Conservation (phyloP, 306 rosid genomes). For the Prunus armeniaca region DNA sequence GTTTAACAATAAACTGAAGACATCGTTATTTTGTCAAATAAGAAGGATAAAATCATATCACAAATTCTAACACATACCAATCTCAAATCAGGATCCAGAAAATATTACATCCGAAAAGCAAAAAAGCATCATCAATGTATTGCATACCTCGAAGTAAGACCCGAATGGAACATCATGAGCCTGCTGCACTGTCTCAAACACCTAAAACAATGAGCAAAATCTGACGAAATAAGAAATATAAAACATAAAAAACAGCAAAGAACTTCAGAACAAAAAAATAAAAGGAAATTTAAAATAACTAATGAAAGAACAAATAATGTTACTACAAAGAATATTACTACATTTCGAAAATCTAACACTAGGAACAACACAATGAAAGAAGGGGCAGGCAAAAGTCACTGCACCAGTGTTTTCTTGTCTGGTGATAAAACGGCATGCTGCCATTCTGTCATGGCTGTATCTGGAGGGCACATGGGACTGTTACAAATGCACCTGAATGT, state of each 20-base stretch:
- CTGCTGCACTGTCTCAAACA: slow-evolving; percentile 91
- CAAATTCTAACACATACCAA: neutral
- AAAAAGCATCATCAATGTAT: slow-evolving; percentile 13
- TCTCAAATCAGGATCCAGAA: neutral
- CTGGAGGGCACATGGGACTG: slow-evolving; percentile 99
- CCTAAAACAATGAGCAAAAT: slow-evolving; percentile 44
- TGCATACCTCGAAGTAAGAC: slow-evolving; percentile 80
- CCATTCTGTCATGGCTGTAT: slow-evolving; percentile 98
- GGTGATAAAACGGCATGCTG: slow-evolving; percentile 75
- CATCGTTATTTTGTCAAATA: neutral
- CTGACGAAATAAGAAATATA: neutral
- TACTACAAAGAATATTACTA: neutral
- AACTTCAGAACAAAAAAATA: neutral
- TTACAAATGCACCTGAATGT: slow-evolving; percentile 85
- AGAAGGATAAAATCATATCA: neutral
- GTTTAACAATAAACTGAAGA: neutral
- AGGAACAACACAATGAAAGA: neutral
- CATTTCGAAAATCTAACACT: neutral
- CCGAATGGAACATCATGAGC: slow-evolving; percentile 99
- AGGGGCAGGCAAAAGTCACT: slow-evolving; percentile 22
- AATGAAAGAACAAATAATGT: neutral
- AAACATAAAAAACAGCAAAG: neutral
- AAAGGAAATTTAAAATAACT: neutral
- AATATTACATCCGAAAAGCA: neutral
- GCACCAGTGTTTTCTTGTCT: slow-evolving; percentile 77